A percentile compares a stretch with the other conserved stretches of the same genome.
phyloP scores from a whole-genome alignment of 2,329 filamentous ascomycete species.

The Fusarium devonianum region DNA sequence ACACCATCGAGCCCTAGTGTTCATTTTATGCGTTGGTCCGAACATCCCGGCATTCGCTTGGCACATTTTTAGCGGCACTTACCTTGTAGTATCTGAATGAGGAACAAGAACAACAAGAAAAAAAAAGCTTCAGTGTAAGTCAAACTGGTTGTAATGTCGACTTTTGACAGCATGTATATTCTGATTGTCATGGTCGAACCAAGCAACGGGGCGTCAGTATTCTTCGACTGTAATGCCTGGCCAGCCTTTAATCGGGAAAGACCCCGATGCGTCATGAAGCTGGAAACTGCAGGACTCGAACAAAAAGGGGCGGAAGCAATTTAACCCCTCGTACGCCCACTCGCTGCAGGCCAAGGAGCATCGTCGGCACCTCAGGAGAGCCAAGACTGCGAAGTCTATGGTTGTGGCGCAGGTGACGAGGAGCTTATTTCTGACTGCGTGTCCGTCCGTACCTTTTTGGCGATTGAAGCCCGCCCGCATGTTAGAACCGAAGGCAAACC shows the following conservation, averaged over 20 bases:
- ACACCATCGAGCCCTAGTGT: slow-evolving; percentile 23
- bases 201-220: too few species aligned
- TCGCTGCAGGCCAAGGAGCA: slow-evolving; percentile 19
- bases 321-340: slow-evolving; percentile 29
- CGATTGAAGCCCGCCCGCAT: slow-evolving; percentile 1
- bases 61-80: slow-evolving; percentile 30
- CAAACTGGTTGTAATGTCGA: slow-evolving; percentile 12
- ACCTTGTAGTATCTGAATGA: too few species aligned
- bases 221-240: not conserved
- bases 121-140: slow-evolving; percentile 24
- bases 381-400: slow-evolving; percentile 29
- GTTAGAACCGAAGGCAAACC: slow-evolving; percentile 19
- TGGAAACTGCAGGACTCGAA: slow-evolving; percentile 19
- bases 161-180: too few species aligned
- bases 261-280: not conserved
- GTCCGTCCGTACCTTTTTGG: too few species aligned
- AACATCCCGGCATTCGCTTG: slow-evolving; percentile 32
- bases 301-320: slow-evolving; percentile 16
- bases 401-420: slow-evolving; percentile 17
- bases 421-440: slow-evolving; percentile 12
- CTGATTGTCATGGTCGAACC: too few species aligned
- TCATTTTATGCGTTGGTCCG: slow-evolving; percentile 39
- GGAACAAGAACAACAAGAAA: too few species aligned
- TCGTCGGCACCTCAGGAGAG: slow-evolving; percentile 22
- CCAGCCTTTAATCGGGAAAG: not conserved